Evolutionary conservation across 2,329 filamentous ascomycete species (phyloP).

Genomic region (Cladophialophora carrionii): DNA sequence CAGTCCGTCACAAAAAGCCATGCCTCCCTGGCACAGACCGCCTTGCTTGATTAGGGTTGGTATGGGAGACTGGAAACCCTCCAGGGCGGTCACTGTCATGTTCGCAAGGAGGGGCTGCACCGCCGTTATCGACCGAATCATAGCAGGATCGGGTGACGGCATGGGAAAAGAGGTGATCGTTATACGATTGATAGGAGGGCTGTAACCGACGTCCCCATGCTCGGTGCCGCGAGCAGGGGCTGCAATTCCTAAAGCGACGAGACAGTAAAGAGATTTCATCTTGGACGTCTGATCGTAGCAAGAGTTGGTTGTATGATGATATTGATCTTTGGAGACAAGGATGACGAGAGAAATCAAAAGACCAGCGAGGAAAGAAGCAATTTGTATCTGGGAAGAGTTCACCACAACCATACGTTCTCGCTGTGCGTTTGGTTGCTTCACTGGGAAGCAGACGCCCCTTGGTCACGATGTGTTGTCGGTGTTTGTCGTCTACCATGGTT

Average conservation of each 20-base stretch:
- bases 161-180: not conserved
- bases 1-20: not conserved
- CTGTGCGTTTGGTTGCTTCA: not conserved
- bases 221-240: too few relatives aligned
- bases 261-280: not conserved
- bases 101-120: too few relatives aligned
- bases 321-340: not conserved
- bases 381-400: not conserved
- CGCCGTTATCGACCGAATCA: not conserved
- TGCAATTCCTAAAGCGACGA: not conserved
- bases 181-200: not conserved
- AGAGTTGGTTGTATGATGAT: not conserved
- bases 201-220: not conserved
- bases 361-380: not conserved
- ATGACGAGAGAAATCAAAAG: not conserved
- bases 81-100: not conserved
- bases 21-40: not conserved
- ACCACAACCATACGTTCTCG: not conserved
- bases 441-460: not conserved
- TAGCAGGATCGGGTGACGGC: not conserved
- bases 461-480: not conserved
- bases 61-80: not conserved
- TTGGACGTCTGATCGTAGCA: not conserved
- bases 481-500: not conserved
- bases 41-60: not conserved